Conservation (phyloP, 257 asterid genomes). For the Nyctanthes arbortristis region DNA sequence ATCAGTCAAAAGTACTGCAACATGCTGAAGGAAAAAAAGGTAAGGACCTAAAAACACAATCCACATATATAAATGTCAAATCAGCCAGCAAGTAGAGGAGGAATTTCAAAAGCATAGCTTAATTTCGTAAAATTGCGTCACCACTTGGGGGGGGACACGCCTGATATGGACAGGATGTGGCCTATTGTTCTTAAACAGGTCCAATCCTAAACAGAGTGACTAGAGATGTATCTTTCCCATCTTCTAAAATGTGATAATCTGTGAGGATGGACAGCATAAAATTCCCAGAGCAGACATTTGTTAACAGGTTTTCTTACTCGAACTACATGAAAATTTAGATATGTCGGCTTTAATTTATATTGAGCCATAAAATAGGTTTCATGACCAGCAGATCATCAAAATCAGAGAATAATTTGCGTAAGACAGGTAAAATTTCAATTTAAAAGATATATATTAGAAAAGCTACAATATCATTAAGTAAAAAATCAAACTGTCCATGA, state of each 20-base stretch:
- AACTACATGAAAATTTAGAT: not conserved
- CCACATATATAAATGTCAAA: not conserved
- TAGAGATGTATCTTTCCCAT: not conserved
- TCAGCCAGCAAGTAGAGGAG: not conserved
- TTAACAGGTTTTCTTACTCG: not conserved
- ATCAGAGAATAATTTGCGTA: conserved; percentile 2
- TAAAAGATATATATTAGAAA: not conserved
- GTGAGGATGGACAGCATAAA: not conserved
- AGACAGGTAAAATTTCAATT: conserved; percentile 4
- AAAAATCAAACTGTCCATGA: conserved; percentile 27
- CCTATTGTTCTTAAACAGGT: not conserved
- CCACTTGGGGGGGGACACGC: no score
- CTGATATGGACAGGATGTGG: not conserved
- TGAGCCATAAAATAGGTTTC: not conserved
- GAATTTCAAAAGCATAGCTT: no score
- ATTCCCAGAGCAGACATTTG: not conserved
- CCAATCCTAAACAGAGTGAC: not conserved
- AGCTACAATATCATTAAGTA: conserved; percentile 35
- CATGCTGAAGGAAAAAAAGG: not conserved
- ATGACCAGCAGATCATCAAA: not conserved
- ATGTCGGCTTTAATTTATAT: not conserved
- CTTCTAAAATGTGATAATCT: not conserved
- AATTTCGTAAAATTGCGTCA: no score
- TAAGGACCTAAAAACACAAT: not conserved
- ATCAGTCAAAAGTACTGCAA: not conserved